Conservation (phyloP, 352 stramenopile genomes). For the Globisporangium paddicum region DNA sequence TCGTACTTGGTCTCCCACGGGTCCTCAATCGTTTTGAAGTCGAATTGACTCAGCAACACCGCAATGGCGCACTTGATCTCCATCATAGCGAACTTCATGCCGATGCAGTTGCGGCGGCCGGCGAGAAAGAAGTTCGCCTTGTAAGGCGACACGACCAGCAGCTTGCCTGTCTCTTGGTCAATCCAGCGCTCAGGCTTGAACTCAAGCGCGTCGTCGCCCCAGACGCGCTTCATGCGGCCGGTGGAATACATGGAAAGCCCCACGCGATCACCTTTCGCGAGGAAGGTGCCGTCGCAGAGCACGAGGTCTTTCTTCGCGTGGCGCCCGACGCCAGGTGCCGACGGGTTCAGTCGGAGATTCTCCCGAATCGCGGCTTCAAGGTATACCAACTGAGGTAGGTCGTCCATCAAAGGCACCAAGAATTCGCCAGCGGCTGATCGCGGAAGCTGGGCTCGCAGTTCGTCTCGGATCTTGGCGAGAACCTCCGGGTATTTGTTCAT, state of each 20-base stretch:
- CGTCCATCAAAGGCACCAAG: constrained; percentile 28
- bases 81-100: no score
- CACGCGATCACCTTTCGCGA: constrained; percentile 43
- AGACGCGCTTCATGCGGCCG: constrained; percentile 33
- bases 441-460: constrained; percentile 34
- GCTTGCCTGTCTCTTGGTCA: constrained; percentile 28
- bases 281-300: constrained; percentile 49
- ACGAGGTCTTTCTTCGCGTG: constrained; percentile 35
- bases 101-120: no score
- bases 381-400: constrained; percentile 51
- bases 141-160: no score
- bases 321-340: constrained; percentile 20
- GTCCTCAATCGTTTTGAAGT: no score
- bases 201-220: constrained; percentile 44
- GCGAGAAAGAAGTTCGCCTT: no score
- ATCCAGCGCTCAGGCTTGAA: constrained; percentile 70
- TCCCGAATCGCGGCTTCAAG: constrained; percentile 60
- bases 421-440: constrained; percentile 17
- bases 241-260: constrained; percentile 29
- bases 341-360: constrained; percentile 55
- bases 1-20: no score
- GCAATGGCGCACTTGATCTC: no score
- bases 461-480: constrained; percentile 29
- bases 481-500: constrained; percentile 65
- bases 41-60: no score